phyloP scores from a whole-genome alignment of 169 alveolate species.

The Blepharisma undulans region DNA sequence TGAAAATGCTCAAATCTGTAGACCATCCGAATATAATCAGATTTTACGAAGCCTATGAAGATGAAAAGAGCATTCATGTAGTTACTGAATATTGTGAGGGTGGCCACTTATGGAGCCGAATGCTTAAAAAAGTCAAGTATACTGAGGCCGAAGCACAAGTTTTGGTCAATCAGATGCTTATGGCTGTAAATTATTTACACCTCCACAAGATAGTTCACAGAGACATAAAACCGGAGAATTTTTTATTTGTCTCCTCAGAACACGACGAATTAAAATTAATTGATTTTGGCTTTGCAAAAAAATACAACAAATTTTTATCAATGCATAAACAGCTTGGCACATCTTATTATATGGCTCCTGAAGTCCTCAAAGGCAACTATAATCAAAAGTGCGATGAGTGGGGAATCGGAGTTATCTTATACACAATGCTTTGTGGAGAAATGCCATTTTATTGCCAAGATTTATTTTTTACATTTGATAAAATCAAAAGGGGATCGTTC shows the following conservation, averaged over 20 bases:
- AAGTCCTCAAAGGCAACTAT: conserved; percentile 43
- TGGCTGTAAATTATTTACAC: conserved; percentile 79
- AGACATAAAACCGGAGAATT: conserved; percentile 64
- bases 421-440: conserved; percentile 66
- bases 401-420: conserved; percentile 61
- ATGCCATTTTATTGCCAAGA: conserved; percentile 83
- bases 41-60: conserved; percentile 67
- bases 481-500: neutral
- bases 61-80: conserved; percentile 56
- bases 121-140: conserved; percentile 45
- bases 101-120: conserved; percentile 70
- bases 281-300: conserved; percentile 20
- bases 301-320: conserved; percentile 39
- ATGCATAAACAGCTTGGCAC: conserved; percentile 46
- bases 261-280: conserved; percentile 1
- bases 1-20: conserved; percentile 42
- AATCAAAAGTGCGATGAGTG: conserved; percentile 53
- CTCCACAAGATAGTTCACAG: conserved; percentile 67
- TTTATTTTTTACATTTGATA: neutral
- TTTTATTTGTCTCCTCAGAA: conserved; percentile 36
- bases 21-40: conserved; percentile 68
- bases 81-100: conserved; percentile 81
- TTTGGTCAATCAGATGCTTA: conserved; percentile 65
- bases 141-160: conserved; percentile 64
- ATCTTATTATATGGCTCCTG: conserved; percentile 49